phyloP scores from a whole-genome alignment of 805 yeast genomes.

The Spathaspora sp. region DNA sequence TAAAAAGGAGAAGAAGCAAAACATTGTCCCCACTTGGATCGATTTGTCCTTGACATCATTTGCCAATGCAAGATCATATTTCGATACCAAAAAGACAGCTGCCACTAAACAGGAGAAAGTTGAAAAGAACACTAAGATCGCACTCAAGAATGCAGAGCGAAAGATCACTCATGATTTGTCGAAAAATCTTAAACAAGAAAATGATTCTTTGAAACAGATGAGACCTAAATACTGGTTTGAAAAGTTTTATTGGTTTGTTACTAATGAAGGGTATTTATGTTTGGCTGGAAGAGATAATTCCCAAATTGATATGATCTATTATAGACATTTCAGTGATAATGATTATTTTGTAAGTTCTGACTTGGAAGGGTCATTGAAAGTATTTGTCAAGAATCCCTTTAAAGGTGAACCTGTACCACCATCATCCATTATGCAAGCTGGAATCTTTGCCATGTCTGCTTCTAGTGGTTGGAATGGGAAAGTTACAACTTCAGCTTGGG shows the following conservation, averaged over 20 bases:
- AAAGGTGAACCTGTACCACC: constrained; percentile 76
- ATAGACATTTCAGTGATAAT: constrained; percentile 67
- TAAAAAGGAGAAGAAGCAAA: constrained; percentile 8
- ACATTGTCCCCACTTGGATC: constrained; percentile 48
- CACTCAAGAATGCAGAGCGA: constrained; percentile 77
- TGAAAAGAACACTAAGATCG: constrained; percentile 69
- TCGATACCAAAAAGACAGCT: constrained; percentile 71
- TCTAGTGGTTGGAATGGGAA: constrained; percentile 91
- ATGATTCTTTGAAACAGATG: constrained; percentile 49
- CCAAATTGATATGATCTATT: constrained; percentile 78
- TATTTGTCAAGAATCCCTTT: constrained; percentile 76
- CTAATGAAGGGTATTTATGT: constrained; percentile 83
- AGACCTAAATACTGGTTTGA: constrained; percentile 88
- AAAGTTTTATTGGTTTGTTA: constrained; percentile 90
- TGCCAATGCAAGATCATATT: constrained; percentile 84
- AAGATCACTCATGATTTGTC: constrained; percentile 72
- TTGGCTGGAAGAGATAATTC: constrained; percentile 79
- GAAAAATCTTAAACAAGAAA: constrained; percentile 53
- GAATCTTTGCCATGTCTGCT: constrained; percentile 74
- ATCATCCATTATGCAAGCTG: constrained; percentile 84
- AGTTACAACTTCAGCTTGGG: constrained; percentile 80
- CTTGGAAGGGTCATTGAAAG: constrained; percentile 67
- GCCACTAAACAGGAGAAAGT: constrained; percentile 77
- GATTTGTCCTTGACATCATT: constrained; percentile 72
- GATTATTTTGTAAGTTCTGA: constrained; percentile 77